phyloP scores from a whole-genome alignment of 192 early-diverging fungal species.

The Coemansia sp. region DNA sequence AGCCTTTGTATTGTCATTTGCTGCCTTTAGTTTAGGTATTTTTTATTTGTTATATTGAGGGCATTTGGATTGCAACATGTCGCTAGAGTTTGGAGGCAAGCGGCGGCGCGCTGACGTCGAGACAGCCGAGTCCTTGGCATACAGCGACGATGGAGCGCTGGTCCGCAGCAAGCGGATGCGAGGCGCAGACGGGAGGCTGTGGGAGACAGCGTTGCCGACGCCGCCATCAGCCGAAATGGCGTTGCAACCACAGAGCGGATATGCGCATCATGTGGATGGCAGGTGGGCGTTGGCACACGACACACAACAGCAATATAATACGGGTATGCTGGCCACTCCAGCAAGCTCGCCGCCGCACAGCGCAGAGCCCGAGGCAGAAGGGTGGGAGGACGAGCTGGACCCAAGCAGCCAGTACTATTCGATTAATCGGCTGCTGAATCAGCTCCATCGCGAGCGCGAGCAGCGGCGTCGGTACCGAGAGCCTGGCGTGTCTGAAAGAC shows the following conservation, averaged over 20 bases:
- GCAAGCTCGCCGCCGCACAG: slow-evolving; percentile 24
- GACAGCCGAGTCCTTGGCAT: neutral
- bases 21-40: neutral
- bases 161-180: slow-evolving; percentile 17
- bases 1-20: neutral
- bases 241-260: neutral
- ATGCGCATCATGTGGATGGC: slow-evolving; percentile 5
- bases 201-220: slow-evolving; percentile 10
- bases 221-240: neutral
- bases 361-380: slow-evolving; percentile 7
- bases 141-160: slow-evolving; percentile 6
- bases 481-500: neutral
- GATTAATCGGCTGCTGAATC: slow-evolving; percentile 44
- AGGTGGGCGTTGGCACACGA: neutral
- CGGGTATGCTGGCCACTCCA: slow-evolving; percentile 20
- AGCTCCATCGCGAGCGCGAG: slow-evolving; percentile 45
- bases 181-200: slow-evolving; percentile 13
- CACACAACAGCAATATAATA: neutral
- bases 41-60: neutral
- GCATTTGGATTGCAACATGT: slow-evolving; percentile 4
- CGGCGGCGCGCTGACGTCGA: slow-evolving; percentile 9
- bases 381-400: slow-evolving; percentile 19
- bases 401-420: slow-evolving; percentile 44
- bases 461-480: slow-evolving; percentile 1
- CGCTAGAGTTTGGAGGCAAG: slow-evolving; percentile 5